phyloP scores from a whole-genome alignment of 805 yeast genomes.

The Ogataea angusta region DNA sequence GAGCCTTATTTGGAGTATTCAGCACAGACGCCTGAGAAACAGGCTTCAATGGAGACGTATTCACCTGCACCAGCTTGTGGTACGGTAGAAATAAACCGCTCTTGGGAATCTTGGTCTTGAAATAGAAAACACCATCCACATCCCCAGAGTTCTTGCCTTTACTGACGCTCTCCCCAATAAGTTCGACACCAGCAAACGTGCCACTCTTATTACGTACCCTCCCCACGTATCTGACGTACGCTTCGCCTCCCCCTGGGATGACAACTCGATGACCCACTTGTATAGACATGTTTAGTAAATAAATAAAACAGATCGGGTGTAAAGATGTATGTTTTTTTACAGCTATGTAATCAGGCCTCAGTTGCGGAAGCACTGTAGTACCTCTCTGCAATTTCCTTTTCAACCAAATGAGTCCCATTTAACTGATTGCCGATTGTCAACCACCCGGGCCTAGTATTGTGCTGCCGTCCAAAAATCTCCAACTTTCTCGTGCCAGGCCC shows the following conservation, averaged over 20 bases:
- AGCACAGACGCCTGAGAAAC: conserved; percentile 7
- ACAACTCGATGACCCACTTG: conserved; percentile 14
- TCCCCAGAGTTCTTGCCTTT: conserved; percentile 87
- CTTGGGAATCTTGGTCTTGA: conserved; percentile 57
- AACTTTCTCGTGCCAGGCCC: conserved; percentile 75
- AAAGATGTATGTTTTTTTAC: background rate
- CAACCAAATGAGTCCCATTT: conserved; percentile 54
- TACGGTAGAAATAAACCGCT: conserved; percentile 75
- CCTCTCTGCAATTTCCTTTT: conserved; percentile 45
- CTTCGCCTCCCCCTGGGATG: conserved; percentile 68
- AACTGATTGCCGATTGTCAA: conserved; percentile 79
- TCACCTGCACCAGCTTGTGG: conserved; percentile 35
- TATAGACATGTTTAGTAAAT: conserved; percentile 4
- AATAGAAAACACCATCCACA: conserved; percentile 68
- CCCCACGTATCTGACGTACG: conserved; percentile 69
- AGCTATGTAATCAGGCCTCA: background rate
- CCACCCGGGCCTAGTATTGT: conserved; percentile 89
- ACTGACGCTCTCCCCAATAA: conserved; percentile 58
- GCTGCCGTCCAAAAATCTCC: conserved; percentile 86
- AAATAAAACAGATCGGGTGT: conserved; percentile 1
- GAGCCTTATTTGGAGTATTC: conserved; percentile 10
- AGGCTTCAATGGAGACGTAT: conserved; percentile 17
- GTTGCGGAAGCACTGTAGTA: conserved; percentile 11
- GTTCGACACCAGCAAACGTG: conserved; percentile 81
- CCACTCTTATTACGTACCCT: conserved; percentile 70